Percentiles rank a stretch among this genome's conserved stretches.
Evolutionary conservation across 495 filamentous ascomycete species (phyloP).

Genomic region (Durotheca rogersii): DNA sequence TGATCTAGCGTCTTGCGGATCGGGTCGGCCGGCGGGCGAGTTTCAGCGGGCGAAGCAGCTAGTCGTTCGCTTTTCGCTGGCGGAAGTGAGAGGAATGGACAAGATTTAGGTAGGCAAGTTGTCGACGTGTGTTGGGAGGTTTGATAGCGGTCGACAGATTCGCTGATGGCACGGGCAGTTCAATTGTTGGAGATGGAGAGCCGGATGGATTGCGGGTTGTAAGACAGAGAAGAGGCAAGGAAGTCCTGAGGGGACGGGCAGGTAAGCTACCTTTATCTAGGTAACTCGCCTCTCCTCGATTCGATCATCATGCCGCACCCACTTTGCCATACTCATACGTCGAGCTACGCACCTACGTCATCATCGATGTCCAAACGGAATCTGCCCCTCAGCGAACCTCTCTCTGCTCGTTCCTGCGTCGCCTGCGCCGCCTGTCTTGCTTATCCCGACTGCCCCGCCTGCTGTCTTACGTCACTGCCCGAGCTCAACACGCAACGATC

Average conservation of each 20-base stretch:
- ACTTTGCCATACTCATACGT: conserved; percentile 19
- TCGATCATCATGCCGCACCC: conserved; percentile 38
- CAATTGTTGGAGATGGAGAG: no score
- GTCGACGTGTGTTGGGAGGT: no score
- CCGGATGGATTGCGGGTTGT: no score
- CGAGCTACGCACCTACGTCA: conserved; percentile 31
- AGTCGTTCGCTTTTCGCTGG: neutral
- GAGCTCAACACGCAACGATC: conserved; percentile 27
- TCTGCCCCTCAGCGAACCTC: conserved; percentile 12
- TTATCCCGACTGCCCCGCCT: conserved; percentile 25
- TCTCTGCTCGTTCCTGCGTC: conserved; percentile 29
- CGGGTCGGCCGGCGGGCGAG: neutral
- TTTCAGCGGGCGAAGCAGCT: no score
- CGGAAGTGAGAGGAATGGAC: no score
- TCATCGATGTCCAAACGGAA: conserved; percentile 19
- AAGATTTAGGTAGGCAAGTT: no score
- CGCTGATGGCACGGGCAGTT: no score
- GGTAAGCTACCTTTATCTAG: conserved; percentile 33
- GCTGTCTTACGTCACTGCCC: conserved; percentile 27
- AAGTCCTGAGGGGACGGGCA: no score
- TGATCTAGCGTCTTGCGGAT: conserved; percentile 24
- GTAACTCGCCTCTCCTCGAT: conserved; percentile 15
- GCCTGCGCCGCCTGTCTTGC: conserved; percentile 22
- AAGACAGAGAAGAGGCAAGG: conserved; percentile 6
- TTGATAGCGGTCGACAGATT: no score